Conservation (phyloP, 257 asterid species). For the Plectranthus barbatus region DNA sequence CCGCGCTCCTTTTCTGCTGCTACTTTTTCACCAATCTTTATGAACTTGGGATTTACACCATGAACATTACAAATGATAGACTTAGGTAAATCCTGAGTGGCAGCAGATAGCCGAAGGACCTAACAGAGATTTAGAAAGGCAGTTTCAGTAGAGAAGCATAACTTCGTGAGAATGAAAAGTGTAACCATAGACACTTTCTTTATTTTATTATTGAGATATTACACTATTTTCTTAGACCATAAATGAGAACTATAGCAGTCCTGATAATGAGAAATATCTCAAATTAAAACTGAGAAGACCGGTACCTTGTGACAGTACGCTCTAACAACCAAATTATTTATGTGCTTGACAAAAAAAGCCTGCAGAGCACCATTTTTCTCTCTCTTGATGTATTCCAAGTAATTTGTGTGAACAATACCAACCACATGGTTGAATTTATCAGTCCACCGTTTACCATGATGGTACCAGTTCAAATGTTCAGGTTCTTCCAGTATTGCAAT, state of each 20-base stretch:
- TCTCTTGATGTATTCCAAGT: slow-evolving; percentile 97
- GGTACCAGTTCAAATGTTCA: slow-evolving; percentile 98
- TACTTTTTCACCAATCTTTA: slow-evolving; percentile 76
- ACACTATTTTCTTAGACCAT: no score
- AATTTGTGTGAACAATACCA: slow-evolving; percentile 92
- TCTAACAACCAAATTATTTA: slow-evolving; percentile 85
- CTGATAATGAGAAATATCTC: no score
- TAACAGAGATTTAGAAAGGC: slow-evolving; percentile 16
- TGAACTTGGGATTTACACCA: slow-evolving; percentile 91
- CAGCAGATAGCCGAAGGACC: slow-evolving; percentile 99
- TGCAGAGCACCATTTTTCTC: slow-evolving; percentile 96
- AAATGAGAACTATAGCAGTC: no score
- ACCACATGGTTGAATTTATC: slow-evolving; percentile 98
- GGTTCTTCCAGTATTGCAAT: slow-evolving; percentile 98
- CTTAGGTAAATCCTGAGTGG: slow-evolving; percentile 89
- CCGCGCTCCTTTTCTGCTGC: slow-evolving; percentile 82
- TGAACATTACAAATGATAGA: slow-evolving; percentile 87
- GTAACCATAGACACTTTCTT: no score
- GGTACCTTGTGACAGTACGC: slow-evolving; percentile 92
- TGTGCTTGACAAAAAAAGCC: slow-evolving; percentile 88
- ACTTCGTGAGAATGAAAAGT: neutral
- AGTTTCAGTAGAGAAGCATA: neutral
- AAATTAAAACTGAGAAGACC: neutral
- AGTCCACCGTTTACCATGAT: slow-evolving; percentile 98
- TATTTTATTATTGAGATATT: no score